Conservation (phyloP, 2,329 filamentous ascomycete genomes). For the Verruconis gallopava region DNA sequence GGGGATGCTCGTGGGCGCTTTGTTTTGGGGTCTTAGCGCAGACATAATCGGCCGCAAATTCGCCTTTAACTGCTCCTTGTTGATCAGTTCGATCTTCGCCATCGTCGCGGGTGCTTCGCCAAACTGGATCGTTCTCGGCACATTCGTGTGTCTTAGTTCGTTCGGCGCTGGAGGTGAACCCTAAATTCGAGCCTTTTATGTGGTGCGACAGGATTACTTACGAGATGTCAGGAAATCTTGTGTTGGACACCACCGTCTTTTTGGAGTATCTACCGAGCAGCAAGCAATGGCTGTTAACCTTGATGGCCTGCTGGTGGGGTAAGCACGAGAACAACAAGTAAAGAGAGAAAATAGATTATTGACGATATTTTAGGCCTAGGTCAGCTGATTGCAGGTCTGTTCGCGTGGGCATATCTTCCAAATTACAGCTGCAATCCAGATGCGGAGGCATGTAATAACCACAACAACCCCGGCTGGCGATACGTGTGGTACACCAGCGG, state of each 20-base stretch:
- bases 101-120: constrained; percentile 55
- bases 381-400: constrained; percentile 38
- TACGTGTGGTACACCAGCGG: constrained; percentile 44
- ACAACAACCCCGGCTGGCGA: constrained; percentile 44
- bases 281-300: constrained; percentile 51
- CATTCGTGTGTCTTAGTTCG: constrained; percentile 49
- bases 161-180: constrained; percentile 49
- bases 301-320: constrained; percentile 48
- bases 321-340: constrained; percentile 6
- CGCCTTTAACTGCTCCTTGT: constrained; percentile 55
- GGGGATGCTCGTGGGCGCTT: constrained; percentile 42
- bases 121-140: constrained; percentile 50
- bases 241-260: constrained; percentile 49
- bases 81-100: constrained; percentile 48
- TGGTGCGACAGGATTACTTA: constrained; percentile 43
- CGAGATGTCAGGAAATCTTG: constrained; percentile 34
- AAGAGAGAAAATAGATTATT: neutral
- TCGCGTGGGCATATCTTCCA: constrained; percentile 41
- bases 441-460: constrained; percentile 33
- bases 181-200: constrained; percentile 48
- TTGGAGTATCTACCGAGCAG: constrained; percentile 43
- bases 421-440: constrained; percentile 34
- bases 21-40: constrained; percentile 48
- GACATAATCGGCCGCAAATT: constrained; percentile 56
- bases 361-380: constrained; percentile 25